Base-by-base conservation (phyloP, 2,329 filamentous ascomycete genomes). In the Chrysoporthe austroafricana region DNA sequence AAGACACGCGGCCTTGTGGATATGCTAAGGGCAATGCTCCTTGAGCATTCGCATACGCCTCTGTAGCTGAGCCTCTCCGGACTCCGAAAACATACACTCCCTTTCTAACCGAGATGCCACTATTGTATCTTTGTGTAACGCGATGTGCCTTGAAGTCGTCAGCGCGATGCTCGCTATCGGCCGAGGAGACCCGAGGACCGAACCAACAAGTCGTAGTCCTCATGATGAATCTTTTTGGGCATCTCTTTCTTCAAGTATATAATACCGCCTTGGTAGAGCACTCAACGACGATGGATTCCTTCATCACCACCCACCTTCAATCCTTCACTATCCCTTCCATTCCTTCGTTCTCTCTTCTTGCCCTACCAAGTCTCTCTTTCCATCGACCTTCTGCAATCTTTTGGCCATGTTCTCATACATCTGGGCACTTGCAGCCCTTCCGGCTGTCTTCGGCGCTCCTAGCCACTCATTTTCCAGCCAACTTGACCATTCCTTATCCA, bases 331-430 rank as follows among this genome's bases (percentile, higher is more conserved):
- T 36, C 21, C 4, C 16, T 58, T 34, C 3, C 39, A 14, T 9
- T 44, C 36, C 13, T 16, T 44, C 36, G 13, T n/a, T 6, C 57
- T 26, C 18, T 59, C 54, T 39, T 18, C 32, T 50, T n/a, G 7
- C 36, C 21, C 26, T 21, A 42, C 36, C 57, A 39, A 57, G 58
- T 61, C 46, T 36, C 16, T 61, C 64, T 44, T 36, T 61, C 14
- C 36, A 6, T 54, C 36, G 16, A 44, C 34, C 44, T 62, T 34
- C 11, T 42, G n/a, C 63, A 50, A 18, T 59, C 44, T 42, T 60
- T 57, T 61, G n/a, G 54, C 21, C 21, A 66, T 66, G 64, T 39
- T 66, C 36, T 61, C 58, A 13, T 56, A 36, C 9, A 18, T 66
- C 18, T 66, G 64, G 64, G 57, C 48, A n/a, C 48, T 66, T 26